Percentiles rank a stretch among this genome's conserved stretches.
phyloP scores from a whole-genome alignment of 208 protist genomes.

The Leishmania major region DNA sequence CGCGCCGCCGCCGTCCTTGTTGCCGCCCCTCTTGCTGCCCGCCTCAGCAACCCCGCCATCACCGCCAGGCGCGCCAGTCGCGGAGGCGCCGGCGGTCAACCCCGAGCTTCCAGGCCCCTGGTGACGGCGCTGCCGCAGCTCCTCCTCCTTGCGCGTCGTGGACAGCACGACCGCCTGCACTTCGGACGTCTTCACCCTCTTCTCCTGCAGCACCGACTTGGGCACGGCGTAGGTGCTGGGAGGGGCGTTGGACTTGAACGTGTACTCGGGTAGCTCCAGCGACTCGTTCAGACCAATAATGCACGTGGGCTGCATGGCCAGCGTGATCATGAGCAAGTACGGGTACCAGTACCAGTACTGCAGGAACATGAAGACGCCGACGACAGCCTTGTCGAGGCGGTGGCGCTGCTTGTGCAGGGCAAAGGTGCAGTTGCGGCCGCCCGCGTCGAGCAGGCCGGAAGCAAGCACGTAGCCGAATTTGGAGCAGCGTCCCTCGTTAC shows the following conservation, averaged over 20 bases:
- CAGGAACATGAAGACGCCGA: constrained; percentile 97
- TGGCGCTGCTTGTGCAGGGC: constrained; percentile 93
- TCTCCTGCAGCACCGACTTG: constrained; percentile 84
- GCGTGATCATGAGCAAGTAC: constrained; percentile 96
- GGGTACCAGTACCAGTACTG: constrained; percentile 99
- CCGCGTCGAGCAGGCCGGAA: constrained; percentile 98
- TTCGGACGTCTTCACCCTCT: constrained; percentile 76
- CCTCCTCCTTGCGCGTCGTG: constrained; percentile 86
- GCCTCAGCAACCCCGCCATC: not conserved
- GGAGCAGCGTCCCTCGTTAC: constrained; percentile 95
- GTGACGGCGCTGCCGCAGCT: constrained; percentile 70
- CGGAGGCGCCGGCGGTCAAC: constrained; percentile 3
- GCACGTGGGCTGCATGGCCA: constrained; percentile 97
- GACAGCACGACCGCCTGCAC: constrained; percentile 82
- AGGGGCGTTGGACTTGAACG: constrained; percentile 90
- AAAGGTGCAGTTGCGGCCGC: constrained; percentile 97
- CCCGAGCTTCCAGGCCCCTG: constrained; percentile 17
- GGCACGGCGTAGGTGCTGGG: constrained; percentile 95
- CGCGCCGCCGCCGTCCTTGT: constrained; percentile 7
- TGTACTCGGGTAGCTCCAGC: constrained; percentile 95
- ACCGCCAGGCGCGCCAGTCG: not conserved
- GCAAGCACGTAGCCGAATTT: constrained; percentile 98
- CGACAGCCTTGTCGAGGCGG: constrained; percentile 94
- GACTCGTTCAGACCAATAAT: constrained; percentile 98
- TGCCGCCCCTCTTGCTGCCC: constrained; percentile 9